Evolutionary conservation across 192 early-diverging fungal genomes (phyloP), one percentile per base, ranked within the genome.

Genomic region (Coemansia sp.): DNA sequence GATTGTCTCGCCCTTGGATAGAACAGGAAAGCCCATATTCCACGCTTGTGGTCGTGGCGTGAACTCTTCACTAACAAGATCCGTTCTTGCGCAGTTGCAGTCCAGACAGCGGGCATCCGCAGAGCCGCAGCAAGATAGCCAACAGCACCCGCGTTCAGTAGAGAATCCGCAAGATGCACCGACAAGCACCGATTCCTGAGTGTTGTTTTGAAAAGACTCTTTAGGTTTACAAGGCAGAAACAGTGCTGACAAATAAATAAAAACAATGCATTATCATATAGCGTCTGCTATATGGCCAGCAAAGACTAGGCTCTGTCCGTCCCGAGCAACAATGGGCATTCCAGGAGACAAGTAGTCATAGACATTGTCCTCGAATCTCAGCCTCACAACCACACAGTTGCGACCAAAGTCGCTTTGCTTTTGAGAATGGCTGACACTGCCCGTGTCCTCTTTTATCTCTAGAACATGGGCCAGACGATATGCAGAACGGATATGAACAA

Each of bases 41-140:
- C 67, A 75, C 40, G 40, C 72, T 1, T 83, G 80, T 49, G 80
- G 80, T 32, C 80, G 80, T n/a, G 80, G 80, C 53, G 80, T 83
- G 22, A 70, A 83, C 51, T 83, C 80, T 2, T 83, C 80, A 43
- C 75, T 83, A 32, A 83, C 80, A 2, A 50, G 80, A 38, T 68
- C 80, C 9, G 75, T 83, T 22, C 68, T 83, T 54, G 80, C 80
- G 4, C 75, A 83, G 72, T 60, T 83, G 19, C 80, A 83, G 61
- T 55, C 51, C 14, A 63, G 69, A 39, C 67, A 71, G 56, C 22
- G 50, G 17, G 45, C 53, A 37, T 37, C 63, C 9, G 40, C 43
- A 55, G 20, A 55, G 50, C 19, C 32, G 17, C 54, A 71, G 19
- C 55, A 58, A 4, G 32, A 51, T 7, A 32, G 25, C 25, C 37